Conservation (phyloP, 2,329 filamentous ascomycete genomes). For the Scytalidium lignicola region DNA sequence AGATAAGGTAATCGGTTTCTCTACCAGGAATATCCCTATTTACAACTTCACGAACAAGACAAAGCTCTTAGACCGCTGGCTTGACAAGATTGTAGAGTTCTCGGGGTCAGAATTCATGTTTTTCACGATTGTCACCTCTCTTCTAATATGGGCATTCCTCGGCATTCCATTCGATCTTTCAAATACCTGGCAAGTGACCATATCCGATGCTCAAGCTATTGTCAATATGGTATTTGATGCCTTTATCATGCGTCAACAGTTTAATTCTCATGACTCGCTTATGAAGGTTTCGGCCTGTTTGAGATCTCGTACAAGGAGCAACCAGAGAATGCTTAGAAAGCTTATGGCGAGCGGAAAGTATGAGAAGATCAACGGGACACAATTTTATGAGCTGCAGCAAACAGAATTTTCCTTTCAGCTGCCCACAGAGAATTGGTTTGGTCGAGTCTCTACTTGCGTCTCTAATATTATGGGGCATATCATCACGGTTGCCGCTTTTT, state of each 20-base stretch:
- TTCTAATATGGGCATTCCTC: slow-evolving; percentile 25
- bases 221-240: slow-evolving; percentile 29
- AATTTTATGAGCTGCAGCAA: slow-evolving; percentile 6
- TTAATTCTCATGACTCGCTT: slow-evolving; percentile 14
- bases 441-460: slow-evolving; percentile 8
- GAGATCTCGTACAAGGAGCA: slow-evolving; percentile 10
- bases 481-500: slow-evolving; percentile 8
- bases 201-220: slow-evolving; percentile 29
- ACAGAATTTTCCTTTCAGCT: slow-evolving; percentile 8
- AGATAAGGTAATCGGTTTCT: not conserved
- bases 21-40: slow-evolving; percentile 3
- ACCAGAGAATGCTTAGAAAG: slow-evolving; percentile 9
- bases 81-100: slow-evolving; percentile 9
- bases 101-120: slow-evolving; percentile 10
- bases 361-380: slow-evolving; percentile 1
- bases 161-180: slow-evolving; percentile 21
- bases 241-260: slow-evolving; percentile 27
- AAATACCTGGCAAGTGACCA: slow-evolving; percentile 23
- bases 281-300: slow-evolving; percentile 6
- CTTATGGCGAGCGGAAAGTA: slow-evolving; percentile 7
- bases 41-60: slow-evolving; percentile 2
- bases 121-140: slow-evolving; percentile 7
- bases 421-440: slow-evolving; percentile 8
- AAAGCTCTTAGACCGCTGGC: slow-evolving; percentile 6
- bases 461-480: slow-evolving; percentile 10